These are phyloP conservation scores for Ophiosphaerella herpotricha DNA, from an alignment of 2,329 filamentous ascomycete species.

Conservation along the genomic window DNA sequence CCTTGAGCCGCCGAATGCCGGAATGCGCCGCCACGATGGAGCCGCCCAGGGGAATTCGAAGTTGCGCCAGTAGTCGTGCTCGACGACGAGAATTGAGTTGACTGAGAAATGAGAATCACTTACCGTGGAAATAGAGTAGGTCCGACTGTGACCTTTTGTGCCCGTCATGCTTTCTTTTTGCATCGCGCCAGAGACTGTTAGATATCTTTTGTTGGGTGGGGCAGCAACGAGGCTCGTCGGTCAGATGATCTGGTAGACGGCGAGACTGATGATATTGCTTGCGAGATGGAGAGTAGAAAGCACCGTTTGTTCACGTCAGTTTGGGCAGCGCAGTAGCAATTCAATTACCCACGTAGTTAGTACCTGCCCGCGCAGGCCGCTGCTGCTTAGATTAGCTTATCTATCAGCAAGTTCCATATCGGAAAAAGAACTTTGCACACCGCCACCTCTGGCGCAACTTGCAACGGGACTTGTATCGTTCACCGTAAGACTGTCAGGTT, in stretches of 20 bases:
- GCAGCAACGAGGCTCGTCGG: slow-evolving; percentile 10
- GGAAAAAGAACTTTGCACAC: slow-evolving; percentile 14
- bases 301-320: neutral
- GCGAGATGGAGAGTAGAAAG: neutral
- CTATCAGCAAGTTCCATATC: slow-evolving; percentile 1
- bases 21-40: slow-evolving; percentile 22
- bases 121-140: slow-evolving; percentile 45
- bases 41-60: slow-evolving; percentile 13
- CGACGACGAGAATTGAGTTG: slow-evolving; percentile 15
- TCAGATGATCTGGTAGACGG: slow-evolving; percentile 2
- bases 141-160: slow-evolving; percentile 36
- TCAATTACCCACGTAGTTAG: slow-evolving; percentile 11
- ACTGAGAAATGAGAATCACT: slow-evolving; percentile 22
- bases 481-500: too few species aligned
- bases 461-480: neutral
- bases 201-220: slow-evolving; percentile 13
- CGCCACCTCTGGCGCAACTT: slow-evolving; percentile 22
- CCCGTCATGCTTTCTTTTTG: neutral
- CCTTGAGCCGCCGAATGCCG: slow-evolving; percentile 36
- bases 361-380: neutral
- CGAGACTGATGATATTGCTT: neutral
- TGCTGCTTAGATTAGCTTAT: slow-evolving; percentile 17
- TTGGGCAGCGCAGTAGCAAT: slow-evolving; percentile 8
- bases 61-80: slow-evolving; percentile 16
- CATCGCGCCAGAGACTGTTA: neutral